These are phyloP conservation scores for Albatrellus sp. DNA, from an alignment of 1,284 basidiomycete genomes.

Conservation along the genomic window DNA sequence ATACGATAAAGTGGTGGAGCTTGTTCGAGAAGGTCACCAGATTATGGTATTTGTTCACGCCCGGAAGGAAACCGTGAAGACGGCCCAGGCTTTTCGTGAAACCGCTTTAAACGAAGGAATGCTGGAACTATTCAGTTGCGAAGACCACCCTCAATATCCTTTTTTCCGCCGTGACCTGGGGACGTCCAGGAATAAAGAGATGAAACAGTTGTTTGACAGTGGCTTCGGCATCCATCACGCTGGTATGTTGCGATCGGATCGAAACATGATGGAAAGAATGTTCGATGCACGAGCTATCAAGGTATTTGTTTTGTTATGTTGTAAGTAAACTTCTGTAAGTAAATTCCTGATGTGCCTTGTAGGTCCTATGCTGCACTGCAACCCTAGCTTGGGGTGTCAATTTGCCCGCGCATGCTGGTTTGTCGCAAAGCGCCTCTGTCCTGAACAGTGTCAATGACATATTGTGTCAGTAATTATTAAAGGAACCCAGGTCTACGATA, in stretches of 20 bases:
- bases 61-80: conserved; percentile 95
- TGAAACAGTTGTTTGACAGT: conserved; percentile 87
- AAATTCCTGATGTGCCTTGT: conserved; percentile 11
- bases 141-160: conserved; percentile 68
- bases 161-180: conserved; percentile 72
- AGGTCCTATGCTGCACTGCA: conserved; percentile 97
- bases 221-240: conserved; percentile 99
- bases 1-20: conserved; percentile 81
- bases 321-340: background rate
- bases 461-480: conserved; percentile 76
- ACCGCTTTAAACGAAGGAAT: conserved; percentile 66
- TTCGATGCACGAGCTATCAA: conserved; percentile 90
- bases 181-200: conserved; percentile 85
- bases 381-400: conserved; percentile 99
- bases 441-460: no score
- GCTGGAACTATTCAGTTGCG: conserved; percentile 68
- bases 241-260: conserved; percentile 91
- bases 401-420: conserved; percentile 92
- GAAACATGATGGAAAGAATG: conserved; percentile 93
- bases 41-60: conserved; percentile 99
- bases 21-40: conserved; percentile 85
- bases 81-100: conserved; percentile 79
- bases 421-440: conserved; percentile 7
- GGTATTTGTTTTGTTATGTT: conserved; percentile 26
- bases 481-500: conserved; percentile 95